Base-by-base conservation (phyloP, 345 rosid genomes). In the Jatropha curcas region DNA sequence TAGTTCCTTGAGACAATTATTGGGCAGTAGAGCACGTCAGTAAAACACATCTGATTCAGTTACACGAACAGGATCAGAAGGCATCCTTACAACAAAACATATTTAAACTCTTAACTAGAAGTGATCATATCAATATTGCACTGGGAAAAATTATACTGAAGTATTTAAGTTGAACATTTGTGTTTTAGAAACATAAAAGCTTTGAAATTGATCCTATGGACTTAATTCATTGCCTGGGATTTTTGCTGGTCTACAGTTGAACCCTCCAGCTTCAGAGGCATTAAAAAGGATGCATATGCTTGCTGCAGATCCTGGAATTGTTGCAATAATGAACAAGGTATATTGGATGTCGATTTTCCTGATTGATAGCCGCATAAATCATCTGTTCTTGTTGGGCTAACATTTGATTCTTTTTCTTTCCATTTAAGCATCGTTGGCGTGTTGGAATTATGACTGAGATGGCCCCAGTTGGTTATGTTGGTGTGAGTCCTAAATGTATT, bases 381-480 rank as follows among this genome's bases (percentile, higher is more conserved):
- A 48, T 69, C 45, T 41, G 48, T 39, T 60, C 57, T n/a, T 57
- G 46, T 60, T 74, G 4, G 8, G 45, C 1, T 41, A 41, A 50
- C 50, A 79, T 74, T 70, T 71, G 37, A 48, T 74, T 20, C 20
- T 41, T 56, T 20, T 20, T 64, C 57, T 25, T 69, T 5, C 58
- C 33, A 30, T 19, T 35, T 35, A 82, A 94, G 99, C 96, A 89
- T 86, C 88, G 73, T 4, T 95, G 99, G 98, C 87, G 86, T 12
- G 87, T 92, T 12, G 96, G 91, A 76, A 83, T 89, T 65, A 88
- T 95, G 99, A 90, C 98, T 2, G 99, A 95, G 87, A 82, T 92
- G 80, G 99, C 99, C 48, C 99, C 99, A 14, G 88, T 92, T 81
- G 99, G 99, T 77, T 91, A 92, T 82, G 99, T 95, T 58, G 99